These are phyloP conservation scores for Mortierella claussenii DNA, from an alignment of 192 early-diverging fungal genomes.

Conservation along the genomic window DNA sequence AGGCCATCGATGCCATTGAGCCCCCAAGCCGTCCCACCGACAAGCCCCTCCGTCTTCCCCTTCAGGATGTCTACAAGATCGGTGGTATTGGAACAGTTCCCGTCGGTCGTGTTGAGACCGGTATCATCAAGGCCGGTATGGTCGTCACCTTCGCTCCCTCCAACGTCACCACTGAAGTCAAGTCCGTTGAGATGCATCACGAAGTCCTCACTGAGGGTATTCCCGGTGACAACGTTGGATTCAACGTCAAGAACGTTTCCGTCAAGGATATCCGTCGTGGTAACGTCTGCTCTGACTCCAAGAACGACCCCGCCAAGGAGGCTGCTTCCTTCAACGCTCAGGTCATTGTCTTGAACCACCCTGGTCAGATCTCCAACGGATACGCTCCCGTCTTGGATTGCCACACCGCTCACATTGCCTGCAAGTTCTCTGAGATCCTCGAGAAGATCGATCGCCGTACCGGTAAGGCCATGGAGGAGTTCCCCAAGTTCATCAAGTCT, in stretches of 20 bases:
- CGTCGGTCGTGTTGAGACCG: slow-evolving; percentile 97
- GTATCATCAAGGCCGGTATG: slow-evolving; percentile 94
- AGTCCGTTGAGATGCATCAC: slow-evolving; percentile 99
- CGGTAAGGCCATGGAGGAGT: slow-evolving; percentile 92
- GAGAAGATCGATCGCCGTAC: slow-evolving; percentile 97
- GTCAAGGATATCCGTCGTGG: slow-evolving; percentile 98
- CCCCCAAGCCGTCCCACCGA: slow-evolving; percentile 90
- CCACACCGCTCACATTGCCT: slow-evolving; percentile 97
- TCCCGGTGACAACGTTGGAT: slow-evolving; percentile 98
- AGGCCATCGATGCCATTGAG: slow-evolving; percentile 96
- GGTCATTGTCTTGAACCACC: slow-evolving; percentile 97
- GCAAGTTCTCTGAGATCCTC: slow-evolving; percentile 89
- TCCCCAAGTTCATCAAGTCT: slow-evolving; percentile 95
- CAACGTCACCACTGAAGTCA: slow-evolving; percentile 92
- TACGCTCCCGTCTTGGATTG: slow-evolving; percentile 96
- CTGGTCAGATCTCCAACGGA: slow-evolving; percentile 91
- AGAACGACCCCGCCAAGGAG: slow-evolving; percentile 97
- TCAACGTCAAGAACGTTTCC: slow-evolving; percentile 99
- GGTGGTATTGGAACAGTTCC: slow-evolving; percentile 97
- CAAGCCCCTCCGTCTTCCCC: slow-evolving; percentile 96
- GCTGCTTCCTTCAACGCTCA: slow-evolving; percentile 92
- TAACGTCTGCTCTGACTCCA: slow-evolving; percentile 95
- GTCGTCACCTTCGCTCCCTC: slow-evolving; percentile 89
- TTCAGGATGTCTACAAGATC: slow-evolving; percentile 99
- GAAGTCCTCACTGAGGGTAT: slow-evolving; percentile 87